Evolutionary conservation across 768 basidiomycete genomes (phyloP).

Genomic region (Phaeolepiota aurea): DNA sequence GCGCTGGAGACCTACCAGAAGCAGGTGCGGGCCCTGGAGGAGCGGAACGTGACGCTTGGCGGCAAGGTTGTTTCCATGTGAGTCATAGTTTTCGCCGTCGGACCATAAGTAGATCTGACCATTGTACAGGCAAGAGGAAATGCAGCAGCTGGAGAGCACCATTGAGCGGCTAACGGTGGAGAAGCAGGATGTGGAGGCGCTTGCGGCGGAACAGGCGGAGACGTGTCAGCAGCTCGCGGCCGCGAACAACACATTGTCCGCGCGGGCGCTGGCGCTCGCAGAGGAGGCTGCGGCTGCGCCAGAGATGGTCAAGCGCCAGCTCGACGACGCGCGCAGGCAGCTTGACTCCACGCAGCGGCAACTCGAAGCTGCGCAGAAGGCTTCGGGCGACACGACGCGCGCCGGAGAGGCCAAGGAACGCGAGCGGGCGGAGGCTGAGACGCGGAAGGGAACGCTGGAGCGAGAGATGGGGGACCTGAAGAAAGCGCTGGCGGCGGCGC

Average conservation of each 20-base stretch:
- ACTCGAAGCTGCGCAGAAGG: no score
- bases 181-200: conserved; percentile 61
- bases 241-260: conserved; percentile 71
- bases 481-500: conserved; percentile 52
- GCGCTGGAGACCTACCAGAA: conserved; percentile 88
- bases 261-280: conserved; percentile 62
- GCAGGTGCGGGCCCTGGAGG: conserved; percentile 75
- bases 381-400: background rate
- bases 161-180: conserved; percentile 54
- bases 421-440: conserved; percentile 5
- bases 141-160: conserved; percentile 47
- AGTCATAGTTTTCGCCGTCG: conserved; percentile 15
- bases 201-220: conserved; percentile 67
- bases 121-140: conserved; percentile 52
- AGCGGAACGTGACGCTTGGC: conserved; percentile 50
- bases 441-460: conserved; percentile 56
- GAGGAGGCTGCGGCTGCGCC: conserved; percentile 55
- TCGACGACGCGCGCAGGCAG: conserved; percentile 24
- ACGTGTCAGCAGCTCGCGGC: conserved; percentile 66
- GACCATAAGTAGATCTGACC: conserved; percentile 9
- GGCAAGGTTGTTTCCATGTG: conserved; percentile 51
- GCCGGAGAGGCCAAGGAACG: background rate
- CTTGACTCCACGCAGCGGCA: background rate
- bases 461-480: conserved; percentile 52
- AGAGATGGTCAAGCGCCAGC: conserved; percentile 49